Percentiles rank a stretch among this genome's conserved stretches.
Conservation (phyloP, 352 stramenopile genomes). For the Phytophthora colocasiae region DNA sequence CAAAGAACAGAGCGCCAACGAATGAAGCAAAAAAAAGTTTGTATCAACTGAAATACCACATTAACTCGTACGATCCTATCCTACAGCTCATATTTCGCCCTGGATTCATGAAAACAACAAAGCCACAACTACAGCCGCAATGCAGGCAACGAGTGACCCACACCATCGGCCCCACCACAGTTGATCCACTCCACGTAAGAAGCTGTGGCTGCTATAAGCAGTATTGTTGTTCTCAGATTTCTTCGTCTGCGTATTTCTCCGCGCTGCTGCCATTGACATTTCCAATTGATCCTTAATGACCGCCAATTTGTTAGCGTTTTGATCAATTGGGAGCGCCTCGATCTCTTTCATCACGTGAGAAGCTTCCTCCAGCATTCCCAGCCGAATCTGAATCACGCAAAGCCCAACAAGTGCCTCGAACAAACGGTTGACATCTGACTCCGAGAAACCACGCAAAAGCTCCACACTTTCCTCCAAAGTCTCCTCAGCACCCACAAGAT, state of each 20-base stretch:
- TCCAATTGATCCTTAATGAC: slow-evolving; percentile 52
- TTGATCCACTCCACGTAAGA: slow-evolving; percentile 15
- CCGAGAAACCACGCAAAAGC: slow-evolving; percentile 21
- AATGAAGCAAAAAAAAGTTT: slow-evolving; percentile 23
- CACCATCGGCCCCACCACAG: slow-evolving; percentile 33
- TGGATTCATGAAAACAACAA: slow-evolving; percentile 26
- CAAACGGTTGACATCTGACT: slow-evolving; percentile 36
- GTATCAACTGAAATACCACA: neutral
- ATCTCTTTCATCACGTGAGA: slow-evolving; percentile 51
- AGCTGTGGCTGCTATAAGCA: slow-evolving; percentile 1
- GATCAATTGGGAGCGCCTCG: slow-evolving; percentile 39
- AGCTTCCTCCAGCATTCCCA: slow-evolving; percentile 42
- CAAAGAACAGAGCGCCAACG: slow-evolving; percentile 23
- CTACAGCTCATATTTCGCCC: slow-evolving; percentile 34
- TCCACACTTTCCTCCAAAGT: slow-evolving; percentile 43
- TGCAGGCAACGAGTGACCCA: slow-evolving; percentile 25
- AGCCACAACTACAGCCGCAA: slow-evolving; percentile 16
- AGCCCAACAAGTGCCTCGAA: slow-evolving; percentile 59
- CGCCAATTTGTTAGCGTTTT: slow-evolving; percentile 44
- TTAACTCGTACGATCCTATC: slow-evolving; percentile 26
- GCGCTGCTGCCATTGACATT: slow-evolving; percentile 10
- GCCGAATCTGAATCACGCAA: slow-evolving; percentile 65
- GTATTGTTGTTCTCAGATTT: slow-evolving; percentile 18
- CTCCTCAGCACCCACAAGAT: slow-evolving; percentile 38
- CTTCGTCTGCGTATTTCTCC: slow-evolving; percentile 11